Evolutionary conservation across 345 rosid species (phyloP).

Genomic region (Eucalyptus cloeziana): DNA sequence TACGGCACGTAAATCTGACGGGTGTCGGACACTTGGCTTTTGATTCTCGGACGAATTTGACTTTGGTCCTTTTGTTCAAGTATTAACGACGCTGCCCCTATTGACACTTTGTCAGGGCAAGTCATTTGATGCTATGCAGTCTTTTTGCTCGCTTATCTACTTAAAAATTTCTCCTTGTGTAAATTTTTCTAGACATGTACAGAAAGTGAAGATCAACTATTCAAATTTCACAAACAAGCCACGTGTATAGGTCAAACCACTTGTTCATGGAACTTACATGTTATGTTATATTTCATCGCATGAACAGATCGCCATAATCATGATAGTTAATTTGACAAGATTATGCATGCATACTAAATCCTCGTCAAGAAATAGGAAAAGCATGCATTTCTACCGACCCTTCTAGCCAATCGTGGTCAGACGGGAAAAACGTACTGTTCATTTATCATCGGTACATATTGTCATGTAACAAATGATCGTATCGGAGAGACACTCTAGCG

Average conservation of each 20-base stretch:
- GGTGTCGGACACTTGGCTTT: background rate
- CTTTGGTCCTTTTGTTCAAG: background rate
- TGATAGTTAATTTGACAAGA: background rate
- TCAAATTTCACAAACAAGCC: background rate
- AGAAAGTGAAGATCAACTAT: background rate
- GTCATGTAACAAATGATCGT: background rate
- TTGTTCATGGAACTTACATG: background rate
- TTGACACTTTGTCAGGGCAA: background rate
- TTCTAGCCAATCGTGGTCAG: background rate
- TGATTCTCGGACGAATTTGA: background rate
- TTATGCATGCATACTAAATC: background rate
- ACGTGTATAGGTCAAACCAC: background rate
- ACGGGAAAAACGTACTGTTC: background rate
- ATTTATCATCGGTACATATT: background rate
- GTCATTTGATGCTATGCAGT: background rate
- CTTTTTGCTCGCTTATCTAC: background rate
- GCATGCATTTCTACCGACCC: background rate
- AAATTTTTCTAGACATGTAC: background rate
- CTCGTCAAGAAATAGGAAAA: background rate
- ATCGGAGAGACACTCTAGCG: background rate
- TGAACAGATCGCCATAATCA: background rate
- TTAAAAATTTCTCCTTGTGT: background rate
- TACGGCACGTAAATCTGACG: background rate
- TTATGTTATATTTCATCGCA: background rate
- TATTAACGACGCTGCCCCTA: background rate